A percentile compares a stretch with the other conserved stretches of the same genome.
Conservation (phyloP, 495 filamentous ascomycete species). For the Podospora bellae-mahoneyi region DNA sequence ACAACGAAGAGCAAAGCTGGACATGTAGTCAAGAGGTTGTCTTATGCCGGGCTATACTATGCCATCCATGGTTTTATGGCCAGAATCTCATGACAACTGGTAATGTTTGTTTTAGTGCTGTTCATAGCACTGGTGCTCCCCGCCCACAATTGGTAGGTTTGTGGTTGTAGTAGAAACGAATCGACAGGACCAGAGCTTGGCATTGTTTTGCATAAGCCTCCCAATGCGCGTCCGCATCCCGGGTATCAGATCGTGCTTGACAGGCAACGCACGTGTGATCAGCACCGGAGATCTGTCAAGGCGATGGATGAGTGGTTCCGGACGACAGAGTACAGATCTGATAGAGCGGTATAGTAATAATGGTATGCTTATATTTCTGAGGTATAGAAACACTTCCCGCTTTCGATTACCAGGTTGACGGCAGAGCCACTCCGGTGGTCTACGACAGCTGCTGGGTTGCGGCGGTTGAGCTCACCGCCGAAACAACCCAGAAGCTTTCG, state of each 20-base stretch:
- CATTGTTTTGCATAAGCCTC: slow-evolving; percentile 15
- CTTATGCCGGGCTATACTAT: background rate
- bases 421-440: background rate
- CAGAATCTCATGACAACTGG: background rate
- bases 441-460: background rate
- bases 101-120: background rate
- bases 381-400: background rate
- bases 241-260: slow-evolving; percentile 16
- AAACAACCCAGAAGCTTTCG: background rate
- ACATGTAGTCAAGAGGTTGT: background rate
- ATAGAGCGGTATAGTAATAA: background rate
- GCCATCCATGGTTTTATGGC: background rate
- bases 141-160: background rate
- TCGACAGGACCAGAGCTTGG: background rate
- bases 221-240: slow-evolving; percentile 6
- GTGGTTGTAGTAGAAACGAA: background rate
- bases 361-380: background rate
- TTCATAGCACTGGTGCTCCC: background rate
- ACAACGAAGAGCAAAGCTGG: no score
- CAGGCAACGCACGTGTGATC: slow-evolving; percentile 14
- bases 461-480: background rate
- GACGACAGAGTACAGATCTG: slow-evolving; percentile 3
- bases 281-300: slow-evolving; percentile 12
- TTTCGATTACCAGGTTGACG: background rate
- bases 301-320: background rate